Conservation (phyloP, 1,284 basidiomycete genomes). For the Phaffia rhodozyma region DNA sequence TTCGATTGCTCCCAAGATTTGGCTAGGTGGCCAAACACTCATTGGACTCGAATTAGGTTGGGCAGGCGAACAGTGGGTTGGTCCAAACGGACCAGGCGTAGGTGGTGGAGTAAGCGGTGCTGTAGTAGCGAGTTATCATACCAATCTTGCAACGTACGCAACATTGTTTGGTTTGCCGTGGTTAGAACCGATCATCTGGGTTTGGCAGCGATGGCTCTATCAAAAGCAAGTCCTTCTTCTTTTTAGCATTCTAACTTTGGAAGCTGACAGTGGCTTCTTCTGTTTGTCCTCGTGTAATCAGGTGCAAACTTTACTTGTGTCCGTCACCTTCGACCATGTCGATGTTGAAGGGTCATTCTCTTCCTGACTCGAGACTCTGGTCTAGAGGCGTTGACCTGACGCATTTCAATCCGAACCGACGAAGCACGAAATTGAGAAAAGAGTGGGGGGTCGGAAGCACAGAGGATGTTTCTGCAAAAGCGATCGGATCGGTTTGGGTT, state of each 20-base stretch:
- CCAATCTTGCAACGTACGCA: conserved; percentile 44
- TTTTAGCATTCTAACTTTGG: no score
- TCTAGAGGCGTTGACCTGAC: conserved; percentile 40
- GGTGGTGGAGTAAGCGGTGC: conserved; percentile 36
- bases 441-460: conserved; percentile 37
- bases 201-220: conserved; percentile 33
- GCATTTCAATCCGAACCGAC: conserved; percentile 37
- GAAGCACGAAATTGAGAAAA: conserved; percentile 36
- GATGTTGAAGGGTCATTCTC: conserved; percentile 40
- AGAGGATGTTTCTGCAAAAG: neutral
- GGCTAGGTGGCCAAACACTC: conserved; percentile 41
- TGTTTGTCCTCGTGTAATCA: conserved; percentile 19
- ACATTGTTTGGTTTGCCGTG: conserved; percentile 43
- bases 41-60: conserved; percentile 38
- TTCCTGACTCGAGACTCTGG: conserved; percentile 43
- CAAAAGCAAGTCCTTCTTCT: conserved; percentile 25
- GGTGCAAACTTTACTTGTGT: conserved; percentile 41
- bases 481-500: neutral
- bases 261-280: neutral
- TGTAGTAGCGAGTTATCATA: conserved; percentile 41
- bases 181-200: conserved; percentile 40
- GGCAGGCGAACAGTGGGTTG: conserved; percentile 34
- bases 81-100: conserved; percentile 29
- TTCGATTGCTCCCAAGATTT: conserved; percentile 36
- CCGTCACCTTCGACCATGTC: conserved; percentile 41